phyloP scores from a whole-genome alignment of 176 grass and related monocot species.

The Hordeum vulgare region MorexV3_pseudomolecules_assembly NC_058520.1:550517154-550517653 shows the following conservation, averaged over 20 bases:
- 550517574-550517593: neutral
- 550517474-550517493: too few relatives aligned
- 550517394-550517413: neutral
- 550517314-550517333: neutral
- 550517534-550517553: too few relatives aligned
- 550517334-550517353: neutral
- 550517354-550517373: slow-evolving; percentile 22
- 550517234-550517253: neutral
- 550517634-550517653: neutral
- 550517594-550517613: neutral
- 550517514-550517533: too few relatives aligned
- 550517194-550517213: slow-evolving; percentile 4
- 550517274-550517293: neutral
- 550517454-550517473: too few relatives aligned
- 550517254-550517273: neutral
- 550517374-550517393: too few relatives aligned
- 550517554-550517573: too few relatives aligned
- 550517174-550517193: neutral
- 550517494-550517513: too few relatives aligned
- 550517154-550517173: neutral
- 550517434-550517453: neutral
- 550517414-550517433: neutral
- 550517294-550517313: neutral
- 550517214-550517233: neutral
- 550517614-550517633: neutral